Conservation (phyloP, 345 rosid genomes). For the Pelargonium nanum region DNA sequence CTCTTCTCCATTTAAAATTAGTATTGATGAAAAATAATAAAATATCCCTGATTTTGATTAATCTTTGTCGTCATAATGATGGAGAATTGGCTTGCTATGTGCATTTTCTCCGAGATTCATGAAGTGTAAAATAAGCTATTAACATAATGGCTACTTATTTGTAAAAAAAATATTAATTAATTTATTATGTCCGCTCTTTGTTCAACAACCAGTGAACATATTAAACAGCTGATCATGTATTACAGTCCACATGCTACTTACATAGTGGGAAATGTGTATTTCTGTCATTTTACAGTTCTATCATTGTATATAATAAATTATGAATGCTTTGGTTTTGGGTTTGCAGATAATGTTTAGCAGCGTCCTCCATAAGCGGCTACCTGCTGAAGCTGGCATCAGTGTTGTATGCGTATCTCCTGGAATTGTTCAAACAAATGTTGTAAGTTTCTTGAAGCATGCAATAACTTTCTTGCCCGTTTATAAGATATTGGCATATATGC, state of each 20-base stretch:
- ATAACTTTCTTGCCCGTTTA: neutral
- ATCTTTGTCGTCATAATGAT: no score
- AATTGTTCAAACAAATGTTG: constrained; percentile 82
- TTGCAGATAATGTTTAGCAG: constrained; percentile 94
- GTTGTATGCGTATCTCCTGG: constrained; percentile 87
- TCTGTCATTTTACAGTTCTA: neutral
- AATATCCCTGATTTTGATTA: no score
- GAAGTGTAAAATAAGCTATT: no score
- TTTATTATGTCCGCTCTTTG: neutral
- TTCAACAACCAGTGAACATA: neutral
- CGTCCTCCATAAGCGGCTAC: constrained; percentile 68
- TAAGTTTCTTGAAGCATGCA: constrained; percentile 35
- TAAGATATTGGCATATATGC: no score
- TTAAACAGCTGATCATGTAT: neutral
- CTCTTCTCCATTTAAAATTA: no score
- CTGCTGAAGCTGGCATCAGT: constrained; percentile 86
- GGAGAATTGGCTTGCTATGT: no score
- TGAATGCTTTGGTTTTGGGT: constrained; percentile 8
- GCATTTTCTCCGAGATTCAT: no score
- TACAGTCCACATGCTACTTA: neutral
- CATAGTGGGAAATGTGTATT: neutral
- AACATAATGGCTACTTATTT: no score
- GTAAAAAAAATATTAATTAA: no score
- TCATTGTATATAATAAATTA: neutral
- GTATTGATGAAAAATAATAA: no score